Percentiles rank a stretch among this genome's conserved stretches.
phyloP scores from a whole-genome alignment of 805 yeast species.

The Metschnikowia arizonensis region DNA sequence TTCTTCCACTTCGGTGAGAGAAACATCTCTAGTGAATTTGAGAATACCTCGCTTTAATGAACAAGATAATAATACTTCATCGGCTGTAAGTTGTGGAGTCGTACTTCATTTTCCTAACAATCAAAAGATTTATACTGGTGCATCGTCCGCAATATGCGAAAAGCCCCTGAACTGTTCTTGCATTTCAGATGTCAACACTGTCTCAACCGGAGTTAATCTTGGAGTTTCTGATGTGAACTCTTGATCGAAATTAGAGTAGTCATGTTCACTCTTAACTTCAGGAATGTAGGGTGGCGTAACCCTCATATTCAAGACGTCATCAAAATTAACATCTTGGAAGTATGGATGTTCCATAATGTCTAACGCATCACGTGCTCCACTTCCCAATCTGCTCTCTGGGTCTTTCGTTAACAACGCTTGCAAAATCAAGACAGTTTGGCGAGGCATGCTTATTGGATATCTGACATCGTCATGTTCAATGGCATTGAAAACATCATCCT shows the following conservation, averaged over 20 bases:
- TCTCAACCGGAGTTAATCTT: constrained; percentile 89
- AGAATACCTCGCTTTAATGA: background rate
- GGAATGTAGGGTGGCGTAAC: constrained; percentile 91
- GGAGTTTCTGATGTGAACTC: constrained; percentile 95
- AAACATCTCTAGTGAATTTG: background rate
- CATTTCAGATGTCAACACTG: constrained; percentile 76
- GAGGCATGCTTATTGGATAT: constrained; percentile 95
- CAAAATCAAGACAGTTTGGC: constrained; percentile 90
- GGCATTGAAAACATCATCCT: constrained; percentile 95
- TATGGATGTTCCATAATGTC: constrained; percentile 96
- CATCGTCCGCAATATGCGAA: constrained; percentile 74
- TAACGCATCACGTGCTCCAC: constrained; percentile 81
- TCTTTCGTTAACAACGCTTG: constrained; percentile 90
- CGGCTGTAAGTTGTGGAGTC: background rate
- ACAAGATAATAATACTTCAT: background rate
- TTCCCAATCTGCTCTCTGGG: constrained; percentile 78
- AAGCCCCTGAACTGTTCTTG: constrained; percentile 98
- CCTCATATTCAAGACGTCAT: constrained; percentile 67
- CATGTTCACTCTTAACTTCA: constrained; percentile 80
- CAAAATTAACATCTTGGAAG: constrained; percentile 85
- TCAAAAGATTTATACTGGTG: constrained; percentile 26
- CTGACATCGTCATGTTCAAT: constrained; percentile 94
- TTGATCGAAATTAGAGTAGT: constrained; percentile 87
- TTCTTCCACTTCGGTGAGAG: constrained; percentile 1
- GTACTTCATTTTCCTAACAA: no score